phyloP scores from a whole-genome alignment of 345 rosid genomes.

The Salix exigua region DNA sequence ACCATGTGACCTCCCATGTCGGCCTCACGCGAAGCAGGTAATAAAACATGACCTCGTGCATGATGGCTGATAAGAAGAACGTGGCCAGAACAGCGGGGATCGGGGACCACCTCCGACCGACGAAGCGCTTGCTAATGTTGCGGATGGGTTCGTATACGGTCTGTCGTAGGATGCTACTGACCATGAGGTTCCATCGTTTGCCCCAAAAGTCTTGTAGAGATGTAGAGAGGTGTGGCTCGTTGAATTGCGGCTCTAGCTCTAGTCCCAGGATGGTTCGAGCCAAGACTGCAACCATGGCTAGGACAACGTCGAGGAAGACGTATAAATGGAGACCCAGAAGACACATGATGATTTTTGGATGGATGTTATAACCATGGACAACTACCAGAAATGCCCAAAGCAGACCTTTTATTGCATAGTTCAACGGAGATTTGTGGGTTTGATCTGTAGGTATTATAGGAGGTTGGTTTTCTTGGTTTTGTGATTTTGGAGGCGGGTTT shows the following conservation, averaged over 20 bases:
- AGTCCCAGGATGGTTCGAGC: background rate
- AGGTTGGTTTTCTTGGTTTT: background rate
- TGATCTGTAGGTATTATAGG: too few relatives aligned
- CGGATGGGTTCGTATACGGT: constrained; percentile 47
- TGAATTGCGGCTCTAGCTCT: constrained; percentile 17
- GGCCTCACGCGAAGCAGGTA: constrained; percentile 42
- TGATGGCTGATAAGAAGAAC: constrained; percentile 42
- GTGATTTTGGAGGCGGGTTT: background rate
- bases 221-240: constrained; percentile 31
- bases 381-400: background rate
- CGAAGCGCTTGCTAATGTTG: background rate
- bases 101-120: constrained; percentile 39
- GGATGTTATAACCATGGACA: background rate
- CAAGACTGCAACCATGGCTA: background rate
- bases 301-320: constrained; percentile 1
- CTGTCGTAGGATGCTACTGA: constrained; percentile 41
- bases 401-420: background rate
- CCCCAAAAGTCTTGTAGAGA: constrained; percentile 81
- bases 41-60: constrained; percentile 66
- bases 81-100: constrained; percentile 35
- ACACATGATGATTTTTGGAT: background rate
- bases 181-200: constrained; percentile 60
- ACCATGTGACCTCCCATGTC: constrained; percentile 47
- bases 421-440: too few relatives aligned
- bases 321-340: background rate